A percentile compares a stretch with the other conserved stretches of the same genome.
Conservation (phyloP, 2,329 filamentous ascomycete genomes). For the Fusarium nelsonii region DNA sequence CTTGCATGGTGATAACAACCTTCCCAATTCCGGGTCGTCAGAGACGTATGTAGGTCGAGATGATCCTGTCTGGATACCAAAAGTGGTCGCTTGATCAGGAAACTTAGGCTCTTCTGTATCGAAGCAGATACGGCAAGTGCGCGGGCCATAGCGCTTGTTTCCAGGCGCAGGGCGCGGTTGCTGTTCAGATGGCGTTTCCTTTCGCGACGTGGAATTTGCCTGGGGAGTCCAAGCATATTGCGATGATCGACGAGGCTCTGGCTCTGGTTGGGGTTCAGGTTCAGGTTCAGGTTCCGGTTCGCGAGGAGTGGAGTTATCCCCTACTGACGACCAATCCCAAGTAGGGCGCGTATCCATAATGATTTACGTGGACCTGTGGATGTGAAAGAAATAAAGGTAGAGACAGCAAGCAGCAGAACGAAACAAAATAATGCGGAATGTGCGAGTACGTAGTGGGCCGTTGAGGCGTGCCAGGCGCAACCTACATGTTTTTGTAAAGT, state of each 20-base stretch:
- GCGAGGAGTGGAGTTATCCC: conserved; percentile 22
- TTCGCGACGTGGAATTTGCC: conserved; percentile 10
- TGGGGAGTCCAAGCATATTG: conserved; percentile 22
- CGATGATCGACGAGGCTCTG: conserved; percentile 21
- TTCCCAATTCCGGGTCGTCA: conserved; percentile 77
- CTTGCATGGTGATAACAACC: conserved; percentile 88
- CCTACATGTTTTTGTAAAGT: conserved; percentile 48
- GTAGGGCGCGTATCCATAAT: conserved; percentile 48
- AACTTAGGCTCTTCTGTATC: conserved; percentile 71
- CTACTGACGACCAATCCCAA: conserved; percentile 48
- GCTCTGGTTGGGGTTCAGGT: no score
- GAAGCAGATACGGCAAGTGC: conserved; percentile 90
- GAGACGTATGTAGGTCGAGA: conserved; percentile 72
- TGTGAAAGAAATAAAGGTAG: conserved; percentile 31
- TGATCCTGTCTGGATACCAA: conserved; percentile 52
- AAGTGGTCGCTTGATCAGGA: conserved; percentile 50
- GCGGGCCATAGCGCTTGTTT: conserved; percentile 70
- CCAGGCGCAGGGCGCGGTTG: conserved; percentile 29
- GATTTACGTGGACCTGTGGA: conserved; percentile 38
- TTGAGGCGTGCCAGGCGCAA: conserved; percentile 41
- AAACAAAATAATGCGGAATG: conserved; percentile 17
- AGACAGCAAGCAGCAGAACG: conserved; percentile 21
- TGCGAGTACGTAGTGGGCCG: conserved; percentile 26
- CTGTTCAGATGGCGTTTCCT: conserved; percentile 10
- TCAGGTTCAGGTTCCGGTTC: conserved; percentile 12